These are phyloP conservation scores for Epichloe coenophiala DNA, from an alignment of 2,329 filamentous ascomycete species.

Conservation along the genomic window DNA sequence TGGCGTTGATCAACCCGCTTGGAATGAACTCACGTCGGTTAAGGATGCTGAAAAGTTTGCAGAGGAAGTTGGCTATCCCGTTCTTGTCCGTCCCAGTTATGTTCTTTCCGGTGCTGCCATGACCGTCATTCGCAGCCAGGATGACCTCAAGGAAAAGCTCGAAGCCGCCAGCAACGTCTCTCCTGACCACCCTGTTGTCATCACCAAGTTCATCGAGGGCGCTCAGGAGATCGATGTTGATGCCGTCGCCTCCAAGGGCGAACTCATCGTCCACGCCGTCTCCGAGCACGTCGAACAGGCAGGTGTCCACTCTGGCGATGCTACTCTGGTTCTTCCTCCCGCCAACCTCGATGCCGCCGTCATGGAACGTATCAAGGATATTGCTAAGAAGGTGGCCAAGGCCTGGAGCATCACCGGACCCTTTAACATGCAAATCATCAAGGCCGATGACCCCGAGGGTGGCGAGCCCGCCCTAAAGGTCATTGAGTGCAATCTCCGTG, in stretches of 20 bases:
- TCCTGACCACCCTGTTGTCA: slow-evolving; percentile 96
- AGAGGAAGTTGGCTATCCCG: slow-evolving; percentile 75
- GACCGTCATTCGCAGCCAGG: slow-evolving; percentile 83
- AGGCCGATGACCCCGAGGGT: slow-evolving; percentile 64
- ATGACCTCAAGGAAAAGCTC: slow-evolving; percentile 89
- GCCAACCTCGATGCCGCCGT: slow-evolving; percentile 61
- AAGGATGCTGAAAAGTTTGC: slow-evolving; percentile 80
- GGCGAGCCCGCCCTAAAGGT: slow-evolving; percentile 75
- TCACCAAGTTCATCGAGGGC: slow-evolving; percentile 95
- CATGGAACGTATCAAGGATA: slow-evolving; percentile 84
- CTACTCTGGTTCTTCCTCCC: slow-evolving; percentile 84
- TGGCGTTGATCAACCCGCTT: slow-evolving; percentile 89
- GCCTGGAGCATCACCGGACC: slow-evolving; percentile 96
- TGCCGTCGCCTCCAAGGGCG: slow-evolving; percentile 74
- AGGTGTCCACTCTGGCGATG: slow-evolving; percentile 95
- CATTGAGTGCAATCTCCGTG: slow-evolving; percentile 95
- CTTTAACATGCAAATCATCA: slow-evolving; percentile 99
- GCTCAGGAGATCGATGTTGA: slow-evolving; percentile 96
- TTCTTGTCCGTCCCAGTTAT: slow-evolving; percentile 87
- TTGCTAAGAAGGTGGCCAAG: slow-evolving; percentile 89
- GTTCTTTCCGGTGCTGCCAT: slow-evolving; percentile 96
- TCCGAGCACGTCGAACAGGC: slow-evolving; percentile 95
- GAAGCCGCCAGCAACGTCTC: slow-evolving; percentile 81
- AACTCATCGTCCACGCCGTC: slow-evolving; percentile 81
- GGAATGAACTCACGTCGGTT: slow-evolving; percentile 92